Base-by-base conservation (phyloP, 2,329 filamentous ascomycete species). In the Stachybotrys chartarum region DNA sequence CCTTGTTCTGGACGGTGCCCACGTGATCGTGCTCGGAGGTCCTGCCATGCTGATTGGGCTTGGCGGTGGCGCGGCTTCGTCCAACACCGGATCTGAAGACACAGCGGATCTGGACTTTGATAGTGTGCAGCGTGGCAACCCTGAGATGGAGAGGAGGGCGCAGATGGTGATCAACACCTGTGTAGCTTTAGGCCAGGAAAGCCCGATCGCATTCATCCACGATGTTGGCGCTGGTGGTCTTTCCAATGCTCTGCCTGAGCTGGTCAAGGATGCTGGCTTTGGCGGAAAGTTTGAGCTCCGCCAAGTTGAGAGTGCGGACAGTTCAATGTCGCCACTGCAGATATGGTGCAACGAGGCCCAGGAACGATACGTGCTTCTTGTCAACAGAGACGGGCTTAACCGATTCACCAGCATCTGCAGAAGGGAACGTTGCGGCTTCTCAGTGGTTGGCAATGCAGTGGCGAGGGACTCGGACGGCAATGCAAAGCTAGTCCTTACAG, bases 141-240 rank as follows among this genome's bases (percentile, higher is more conserved):
- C 94, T 1, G 94, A 99, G 74, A 93, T 97, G 72, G 91, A 99
- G 72, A 82, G 94, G 59, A 83, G 94, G 63, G 94, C 93, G 2
- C 94, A 99, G 74, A 96, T 97, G 83, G 94, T 99, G 60, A 99
- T 99, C 72, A 94, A 97, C 72, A 87, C 91, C 5, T 99, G 94
- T 70, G 85, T 89, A 31, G 87, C 90, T 3, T 82, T 97, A 64
- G 93, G 92, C 16, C 77, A 85, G 5, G 79, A 91, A 60, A 97
- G 88, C 68, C 94, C 94, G 0, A 97, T 99, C 62, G 87, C 90
- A 55, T 93, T 97, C 75, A 97, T 99, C 60, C 94, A 99, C 70
- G 94, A 99, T 68, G 94, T 99, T 50, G 94, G 94, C 59, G 94
- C 94, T 52, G 94, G 94, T 65, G 94, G 94, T 57, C 76, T 81